These are phyloP conservation scores for Oenanthe javanica DNA, from an alignment of 140 eudicot species.

Conservation along the genomic window DNA sequence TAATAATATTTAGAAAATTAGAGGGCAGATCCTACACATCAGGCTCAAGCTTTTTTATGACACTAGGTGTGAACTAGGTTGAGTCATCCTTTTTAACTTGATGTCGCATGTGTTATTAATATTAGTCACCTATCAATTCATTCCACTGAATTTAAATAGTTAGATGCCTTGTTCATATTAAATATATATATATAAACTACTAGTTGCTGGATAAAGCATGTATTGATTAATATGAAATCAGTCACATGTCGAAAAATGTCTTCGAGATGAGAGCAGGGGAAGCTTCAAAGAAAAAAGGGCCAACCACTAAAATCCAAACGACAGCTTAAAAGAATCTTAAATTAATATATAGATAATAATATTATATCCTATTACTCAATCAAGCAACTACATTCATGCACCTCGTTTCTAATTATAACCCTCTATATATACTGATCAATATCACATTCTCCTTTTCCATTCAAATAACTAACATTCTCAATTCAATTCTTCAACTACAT, in stretches of 20 bases:
- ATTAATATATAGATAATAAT: not conserved
- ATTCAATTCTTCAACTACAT: not conserved
- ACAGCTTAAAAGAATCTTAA: not conserved
- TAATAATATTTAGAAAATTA: too few species aligned
- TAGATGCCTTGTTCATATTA: not conserved
- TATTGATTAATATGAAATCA: not conserved
- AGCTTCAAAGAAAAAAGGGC: not conserved
- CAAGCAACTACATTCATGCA: conserved; percentile 3
- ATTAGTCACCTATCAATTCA: too few species aligned
- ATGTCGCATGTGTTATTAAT: too few species aligned
- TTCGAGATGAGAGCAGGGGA: not conserved
- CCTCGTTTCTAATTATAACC: not conserved
- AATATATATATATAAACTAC: not conserved
- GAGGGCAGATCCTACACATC: too few species aligned
- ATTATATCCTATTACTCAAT: not conserved
- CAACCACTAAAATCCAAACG: not conserved
- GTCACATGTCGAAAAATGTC: not conserved
- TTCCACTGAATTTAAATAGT: not conserved
- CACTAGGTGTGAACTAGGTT: not conserved
- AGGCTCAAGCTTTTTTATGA: not conserved
- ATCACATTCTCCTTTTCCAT: not conserved
- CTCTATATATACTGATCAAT: not conserved
- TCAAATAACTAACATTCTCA: not conserved
- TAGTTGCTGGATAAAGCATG: not conserved
- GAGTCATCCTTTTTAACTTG: not conserved